Base-by-base conservation (phyloP, 495 filamentous ascomycete genomes). In the Aspergillus wentii region DNA sequence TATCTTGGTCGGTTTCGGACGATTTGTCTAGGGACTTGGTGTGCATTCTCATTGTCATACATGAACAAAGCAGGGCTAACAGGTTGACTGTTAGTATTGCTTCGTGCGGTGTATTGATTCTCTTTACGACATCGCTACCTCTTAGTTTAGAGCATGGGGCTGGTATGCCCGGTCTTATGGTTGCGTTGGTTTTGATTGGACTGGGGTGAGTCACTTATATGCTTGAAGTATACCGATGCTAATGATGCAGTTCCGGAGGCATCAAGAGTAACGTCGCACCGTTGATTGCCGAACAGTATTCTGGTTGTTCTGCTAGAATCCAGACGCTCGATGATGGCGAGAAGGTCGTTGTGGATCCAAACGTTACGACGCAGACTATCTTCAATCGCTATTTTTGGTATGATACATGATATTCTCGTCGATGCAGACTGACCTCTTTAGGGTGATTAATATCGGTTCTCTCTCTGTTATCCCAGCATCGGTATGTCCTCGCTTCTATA, bases 1-100 rank as follows among this genome's bases (percentile, higher is more conserved):
- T 77, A 76, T 38, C 72, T 74, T 49, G 80, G 80, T 34, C 75
- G 80, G 41, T 83, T 76, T 61, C 75, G 71, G 48, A 82, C 80
- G 8, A 81, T 85, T 59, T 58, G 10, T 0, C 14, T 35, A 13
- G 33, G 18, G 15, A 35, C 33, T 1, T 9, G 25, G 25, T 28
- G 13, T 10, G 25, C 2, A 28, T 27, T 48, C 59, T 13, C 65
- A 75, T 9, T 51, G 79, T 35, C 51, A 41, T 13, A 48, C 80
- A 45, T 72, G 67, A 48, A 74, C 21, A 68, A 76, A 36, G 20
- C 79, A n/a, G n/a, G n/a, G 80, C 79, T 82, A 44, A 56, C 78
- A 31, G 66, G n/a, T n/a, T n/a, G n/a, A n/a, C n/a, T 83, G 34
- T 62, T n/a, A n/a, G n/a, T n/a, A n/a, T n/a, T n/a, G n/a, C n/a